Evolutionary conservation across 2,329 filamentous ascomycete genomes (phyloP).

Genomic region (Dendrostoma leiphaemia): DNA sequence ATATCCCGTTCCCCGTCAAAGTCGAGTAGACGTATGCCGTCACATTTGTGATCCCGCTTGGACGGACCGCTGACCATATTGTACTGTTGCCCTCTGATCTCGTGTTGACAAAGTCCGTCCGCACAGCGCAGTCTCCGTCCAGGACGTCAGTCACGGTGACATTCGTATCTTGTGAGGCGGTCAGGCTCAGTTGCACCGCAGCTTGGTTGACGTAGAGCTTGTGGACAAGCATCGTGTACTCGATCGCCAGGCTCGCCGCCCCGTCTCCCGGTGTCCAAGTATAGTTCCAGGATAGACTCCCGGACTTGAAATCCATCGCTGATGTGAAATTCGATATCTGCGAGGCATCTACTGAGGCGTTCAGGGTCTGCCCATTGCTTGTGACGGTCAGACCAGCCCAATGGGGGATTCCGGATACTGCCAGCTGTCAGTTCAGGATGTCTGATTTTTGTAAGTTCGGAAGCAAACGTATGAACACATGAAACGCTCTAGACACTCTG

Average conservation of each 20-base stretch:
- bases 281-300: slow-evolving; percentile 62
- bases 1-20: slow-evolving; percentile 38
- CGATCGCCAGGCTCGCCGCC: slow-evolving; percentile 52
- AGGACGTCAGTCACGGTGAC: slow-evolving; percentile 64
- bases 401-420: slow-evolving; percentile 65
- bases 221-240: slow-evolving; percentile 65
- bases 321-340: slow-evolving; percentile 62
- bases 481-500: no score
- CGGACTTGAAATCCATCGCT: slow-evolving; percentile 61
- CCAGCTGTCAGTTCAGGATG: neutral
- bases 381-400: slow-evolving; percentile 45
- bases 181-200: slow-evolving; percentile 54
- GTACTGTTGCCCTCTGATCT: slow-evolving; percentile 48
- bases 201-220: slow-evolving; percentile 59
- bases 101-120: slow-evolving; percentile 58
- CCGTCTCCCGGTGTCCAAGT: slow-evolving; percentile 58
- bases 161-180: slow-evolving; percentile 48
- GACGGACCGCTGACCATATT: slow-evolving; percentile 63
- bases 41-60: slow-evolving; percentile 59
- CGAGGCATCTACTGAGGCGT: slow-evolving; percentile 56
- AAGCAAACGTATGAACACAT: no score
- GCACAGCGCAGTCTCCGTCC: slow-evolving; percentile 66
- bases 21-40: slow-evolving; percentile 53
- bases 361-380: slow-evolving; percentile 51
- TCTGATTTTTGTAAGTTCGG: no score